Evolutionary conservation across 352 stramenopile genomes (phyloP).

Genomic region (Phytophthora citricola): DNA sequence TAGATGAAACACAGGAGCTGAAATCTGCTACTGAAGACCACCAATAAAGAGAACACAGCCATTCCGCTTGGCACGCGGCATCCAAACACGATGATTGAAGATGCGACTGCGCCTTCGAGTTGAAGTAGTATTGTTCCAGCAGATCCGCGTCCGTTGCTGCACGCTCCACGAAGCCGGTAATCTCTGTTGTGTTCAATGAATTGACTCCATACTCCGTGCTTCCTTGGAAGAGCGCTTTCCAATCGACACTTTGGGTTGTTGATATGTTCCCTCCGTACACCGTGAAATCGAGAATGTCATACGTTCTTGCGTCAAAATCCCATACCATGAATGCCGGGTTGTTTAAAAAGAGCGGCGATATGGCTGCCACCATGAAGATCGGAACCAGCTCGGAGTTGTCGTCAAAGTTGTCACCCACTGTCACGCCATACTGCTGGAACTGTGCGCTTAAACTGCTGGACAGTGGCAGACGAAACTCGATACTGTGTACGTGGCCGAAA

Average conservation of each 20-base stretch:
- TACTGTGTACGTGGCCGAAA: slow-evolving; percentile 93
- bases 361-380: slow-evolving; percentile 78
- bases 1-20: slow-evolving; percentile 52
- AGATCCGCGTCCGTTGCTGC: slow-evolving; percentile 51
- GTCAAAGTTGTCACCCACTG: slow-evolving; percentile 7
- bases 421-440: slow-evolving; percentile 26
- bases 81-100: slow-evolving; percentile 47
- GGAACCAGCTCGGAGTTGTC: slow-evolving; percentile 56
- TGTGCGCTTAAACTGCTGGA: slow-evolving; percentile 12
- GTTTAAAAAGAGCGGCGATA: slow-evolving; percentile 92
- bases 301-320: slow-evolving; percentile 70
- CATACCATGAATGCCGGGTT: slow-evolving; percentile 93
- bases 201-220: slow-evolving; percentile 60
- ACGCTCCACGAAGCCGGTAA: slow-evolving; percentile 53
- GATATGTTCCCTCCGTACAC: slow-evolving; percentile 85
- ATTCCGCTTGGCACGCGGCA: slow-evolving; percentile 58
- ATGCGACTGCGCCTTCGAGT: slow-evolving; percentile 76
- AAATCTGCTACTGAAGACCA: slow-evolving; percentile 68
- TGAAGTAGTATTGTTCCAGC: slow-evolving; percentile 78
- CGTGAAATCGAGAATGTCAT: slow-evolving; percentile 75
- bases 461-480: slow-evolving; percentile 87
- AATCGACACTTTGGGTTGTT: slow-evolving; percentile 43
- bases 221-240: slow-evolving; percentile 62
- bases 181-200: slow-evolving; percentile 48
- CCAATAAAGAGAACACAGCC: slow-evolving; percentile 80